Evolutionary conservation across 139 green algal genomes (phyloP).

Genomic region (Pleodorina starrii): DNA sequence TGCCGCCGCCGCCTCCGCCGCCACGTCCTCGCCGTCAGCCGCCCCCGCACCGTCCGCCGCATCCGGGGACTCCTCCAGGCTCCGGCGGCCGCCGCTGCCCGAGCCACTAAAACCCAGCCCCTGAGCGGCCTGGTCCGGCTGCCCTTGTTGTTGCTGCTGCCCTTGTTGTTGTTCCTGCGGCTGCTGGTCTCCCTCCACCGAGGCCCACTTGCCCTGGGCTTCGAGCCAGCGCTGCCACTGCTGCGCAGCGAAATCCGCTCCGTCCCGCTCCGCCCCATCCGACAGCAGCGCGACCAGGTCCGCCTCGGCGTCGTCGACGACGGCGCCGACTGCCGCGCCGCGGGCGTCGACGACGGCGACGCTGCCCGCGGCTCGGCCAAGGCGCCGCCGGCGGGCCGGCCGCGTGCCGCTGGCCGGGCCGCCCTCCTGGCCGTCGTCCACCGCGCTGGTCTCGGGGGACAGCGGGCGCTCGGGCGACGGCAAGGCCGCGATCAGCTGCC

Average conservation of each 20-base stretch:
- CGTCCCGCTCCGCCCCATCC: neutral
- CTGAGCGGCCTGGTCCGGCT: too few relatives aligned
- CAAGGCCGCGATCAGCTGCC: neutral
- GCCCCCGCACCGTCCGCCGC: too few relatives aligned
- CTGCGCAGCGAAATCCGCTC: neutral
- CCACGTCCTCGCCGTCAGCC: neutral
- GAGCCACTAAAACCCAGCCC: too few relatives aligned
- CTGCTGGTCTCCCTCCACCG: neutral
- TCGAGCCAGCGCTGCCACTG: conserved; percentile 6
- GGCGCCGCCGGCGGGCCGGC: too few relatives aligned
- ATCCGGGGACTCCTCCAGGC: too few relatives aligned
- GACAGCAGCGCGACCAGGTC: conserved; percentile 23
- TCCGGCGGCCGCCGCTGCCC: too few relatives aligned
- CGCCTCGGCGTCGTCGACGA: neutral
- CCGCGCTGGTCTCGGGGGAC: too few relatives aligned
- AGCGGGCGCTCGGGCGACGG: too few relatives aligned
- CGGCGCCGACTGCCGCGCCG: neutral
- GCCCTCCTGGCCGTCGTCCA: too few relatives aligned
- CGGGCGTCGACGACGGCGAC: too few relatives aligned
- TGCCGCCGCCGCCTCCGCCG: neutral
- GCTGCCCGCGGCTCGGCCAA: too few relatives aligned
- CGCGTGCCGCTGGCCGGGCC: too few relatives aligned
- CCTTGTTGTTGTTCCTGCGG: neutral
- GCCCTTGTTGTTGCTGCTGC: neutral
- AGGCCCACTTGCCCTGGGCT: neutral